Percentiles rank a stretch among this genome's conserved stretches.
Conservation (phyloP, 768 basidiomycete genomes). For the Mrakia blollopis region DNA sequence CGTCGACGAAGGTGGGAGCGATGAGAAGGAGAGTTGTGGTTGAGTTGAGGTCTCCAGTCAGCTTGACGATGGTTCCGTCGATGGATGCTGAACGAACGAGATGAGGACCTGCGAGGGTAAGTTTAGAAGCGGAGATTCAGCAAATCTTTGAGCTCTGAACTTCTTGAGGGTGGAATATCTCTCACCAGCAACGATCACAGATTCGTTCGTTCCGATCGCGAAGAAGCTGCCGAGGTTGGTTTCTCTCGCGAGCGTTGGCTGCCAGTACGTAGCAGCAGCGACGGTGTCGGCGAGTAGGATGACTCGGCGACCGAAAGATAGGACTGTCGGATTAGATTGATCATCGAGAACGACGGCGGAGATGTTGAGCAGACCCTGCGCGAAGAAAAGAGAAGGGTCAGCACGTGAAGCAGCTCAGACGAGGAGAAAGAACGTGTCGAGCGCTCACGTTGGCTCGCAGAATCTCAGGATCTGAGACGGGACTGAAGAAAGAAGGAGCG, state of each 20-base stretch:
- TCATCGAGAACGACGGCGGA: not conserved
- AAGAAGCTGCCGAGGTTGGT: slow-evolving; percentile 35
- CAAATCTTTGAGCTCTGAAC: not conserved
- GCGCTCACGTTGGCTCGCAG: too few species aligned
- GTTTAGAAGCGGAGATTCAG: not conserved
- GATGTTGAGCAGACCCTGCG: not conserved
- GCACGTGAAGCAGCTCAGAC: not conserved
- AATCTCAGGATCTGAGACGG: too few species aligned
- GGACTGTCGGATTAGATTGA: not conserved
- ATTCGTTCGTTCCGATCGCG: slow-evolving; percentile 59
- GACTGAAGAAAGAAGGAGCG: not conserved
- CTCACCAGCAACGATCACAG: slow-evolving; percentile 50
- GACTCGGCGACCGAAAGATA: slow-evolving; percentile 54
- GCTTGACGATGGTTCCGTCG: slow-evolving; percentile 50
- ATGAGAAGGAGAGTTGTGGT: slow-evolving; percentile 59
- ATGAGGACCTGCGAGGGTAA: slow-evolving; percentile 55
- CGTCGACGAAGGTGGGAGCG: slow-evolving; percentile 51
- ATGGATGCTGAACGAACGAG: slow-evolving; percentile 59
- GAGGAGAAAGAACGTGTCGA: too few species aligned
- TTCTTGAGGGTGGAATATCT: not conserved
- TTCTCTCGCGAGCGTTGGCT: slow-evolving; percentile 61
- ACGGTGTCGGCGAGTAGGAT: slow-evolving; percentile 62
- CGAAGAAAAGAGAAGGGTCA: not conserved
- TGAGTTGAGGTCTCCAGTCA: slow-evolving; percentile 65
- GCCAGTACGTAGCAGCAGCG: slow-evolving; percentile 70